Conservation (phyloP, 768 basidiomycete species). For the Suillus tomentosus region DNA sequence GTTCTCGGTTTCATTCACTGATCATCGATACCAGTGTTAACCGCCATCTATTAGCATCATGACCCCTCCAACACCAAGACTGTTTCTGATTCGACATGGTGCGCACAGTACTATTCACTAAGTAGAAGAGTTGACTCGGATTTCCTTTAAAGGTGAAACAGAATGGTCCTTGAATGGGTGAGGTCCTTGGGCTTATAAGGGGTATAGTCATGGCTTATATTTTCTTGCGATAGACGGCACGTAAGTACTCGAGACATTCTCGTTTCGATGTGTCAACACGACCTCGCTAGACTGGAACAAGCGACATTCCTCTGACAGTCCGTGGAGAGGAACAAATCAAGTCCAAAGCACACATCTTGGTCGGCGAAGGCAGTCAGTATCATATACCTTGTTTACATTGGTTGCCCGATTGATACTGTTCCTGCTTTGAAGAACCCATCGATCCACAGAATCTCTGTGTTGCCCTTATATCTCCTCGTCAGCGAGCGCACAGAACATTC, state of each 20-base stretch:
- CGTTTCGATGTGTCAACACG: slow-evolving; percentile 10
- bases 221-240: slow-evolving; percentile 51
- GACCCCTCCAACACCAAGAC: slow-evolving; percentile 62
- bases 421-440: slow-evolving; percentile 54
- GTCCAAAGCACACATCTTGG: slow-evolving; percentile 61
- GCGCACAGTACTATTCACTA: slow-evolving; percentile 14
- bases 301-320: slow-evolving; percentile 85
- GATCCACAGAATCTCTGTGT: slow-evolving; percentile 78
- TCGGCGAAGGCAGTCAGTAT: slow-evolving; percentile 76
- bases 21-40: background rate
- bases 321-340: slow-evolving; percentile 73
- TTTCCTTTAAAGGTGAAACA: slow-evolving; percentile 68
- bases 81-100: slow-evolving; percentile 85
- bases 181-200: slow-evolving; percentile 24
- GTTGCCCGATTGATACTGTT: background rate
- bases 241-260: slow-evolving; percentile 38
- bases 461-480: slow-evolving; percentile 84
- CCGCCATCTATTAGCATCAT: slow-evolving; percentile 18
- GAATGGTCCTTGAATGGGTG: slow-evolving; percentile 92
- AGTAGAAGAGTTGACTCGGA: background rate
- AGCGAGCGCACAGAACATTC: slow-evolving; percentile 84
- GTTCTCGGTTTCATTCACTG: background rate
- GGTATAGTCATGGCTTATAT: slow-evolving; percentile 11
- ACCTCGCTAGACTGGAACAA: slow-evolving; percentile 69
- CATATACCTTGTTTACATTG: background rate